phyloP scores from a whole-genome alignment of 192 early-diverging fungal species.

The Ambispora gerdemannii region DNA sequence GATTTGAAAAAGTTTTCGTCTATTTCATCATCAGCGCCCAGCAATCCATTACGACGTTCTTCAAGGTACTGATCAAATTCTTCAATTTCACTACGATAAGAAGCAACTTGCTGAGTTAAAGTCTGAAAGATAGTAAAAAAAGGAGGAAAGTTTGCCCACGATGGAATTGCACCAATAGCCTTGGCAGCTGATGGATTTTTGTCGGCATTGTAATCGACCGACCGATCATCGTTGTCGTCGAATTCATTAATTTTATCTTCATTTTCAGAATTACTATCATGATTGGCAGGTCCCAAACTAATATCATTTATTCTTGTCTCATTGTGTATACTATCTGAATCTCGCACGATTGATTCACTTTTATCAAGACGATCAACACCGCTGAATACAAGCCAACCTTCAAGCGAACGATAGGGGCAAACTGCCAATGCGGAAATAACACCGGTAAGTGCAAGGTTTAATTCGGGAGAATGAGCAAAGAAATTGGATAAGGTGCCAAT shows the following conservation, averaged over 20 bases:
- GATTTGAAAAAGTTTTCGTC: slow-evolving; percentile 30
- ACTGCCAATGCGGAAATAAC: slow-evolving; percentile 80
- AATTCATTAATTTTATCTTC: slow-evolving; percentile 36
- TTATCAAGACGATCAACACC: slow-evolving; percentile 41
- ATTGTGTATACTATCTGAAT: background rate
- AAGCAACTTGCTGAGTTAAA: slow-evolving; percentile 64
- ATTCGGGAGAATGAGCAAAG: slow-evolving; percentile 80
- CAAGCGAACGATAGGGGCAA: slow-evolving; percentile 69
- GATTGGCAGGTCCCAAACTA: slow-evolving; percentile 33
- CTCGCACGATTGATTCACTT: slow-evolving; percentile 23
- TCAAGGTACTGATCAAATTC: slow-evolving; percentile 57
- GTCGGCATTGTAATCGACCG: slow-evolving; percentile 38
- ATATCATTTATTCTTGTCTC: slow-evolving; percentile 28
- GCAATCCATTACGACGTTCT: slow-evolving; percentile 53
- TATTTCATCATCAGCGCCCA: slow-evolving; percentile 47
- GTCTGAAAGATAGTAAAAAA: slow-evolving; percentile 65
- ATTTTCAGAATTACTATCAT: slow-evolving; percentile 40
- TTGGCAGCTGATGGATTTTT: slow-evolving; percentile 30
- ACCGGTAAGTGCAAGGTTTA: slow-evolving; percentile 90
- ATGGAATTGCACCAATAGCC: slow-evolving; percentile 30
- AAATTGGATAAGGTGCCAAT: slow-evolving; percentile 69
- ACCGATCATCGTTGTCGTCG: slow-evolving; percentile 45
- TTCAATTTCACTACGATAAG: slow-evolving; percentile 55
- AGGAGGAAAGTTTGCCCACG: slow-evolving; percentile 55
- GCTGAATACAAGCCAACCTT: slow-evolving; percentile 66